Evolutionary conservation across 1,284 basidiomycete species (phyloP), one percentile per base, ranked within the genome.

Genomic region (Paramarasmius palmivorus): DNA sequence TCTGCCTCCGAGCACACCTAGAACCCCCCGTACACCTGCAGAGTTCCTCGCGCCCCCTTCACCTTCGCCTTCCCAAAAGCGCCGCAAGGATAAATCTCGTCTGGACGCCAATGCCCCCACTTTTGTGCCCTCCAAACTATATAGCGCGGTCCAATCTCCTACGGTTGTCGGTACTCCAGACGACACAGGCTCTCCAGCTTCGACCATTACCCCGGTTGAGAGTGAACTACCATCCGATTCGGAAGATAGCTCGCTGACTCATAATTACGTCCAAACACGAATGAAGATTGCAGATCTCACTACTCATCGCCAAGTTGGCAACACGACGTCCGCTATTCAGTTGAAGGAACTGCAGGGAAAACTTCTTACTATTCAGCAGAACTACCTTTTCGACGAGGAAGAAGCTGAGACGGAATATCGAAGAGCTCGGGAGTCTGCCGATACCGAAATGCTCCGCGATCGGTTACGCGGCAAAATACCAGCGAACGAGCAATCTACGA

Each of bases 341-440:
- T 59, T 68, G 32, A 61, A 60, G 50, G 58, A 64, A 40, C 67
- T 94, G 46, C 80, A 81, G 20, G 70, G 75, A 52, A 81, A 76
- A 39, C 73, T 94, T 26, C 68, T 75, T 26, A 72, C 72, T 32
- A 65, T 88, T 17, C 82, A 84, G 66, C 74, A 76, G 44, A 83
- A 89, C 62, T 92, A 93, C 61, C 79, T 94, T 59, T 95, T 94
- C 63, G 81, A 85, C 56, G 74, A 82, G 58, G 81, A 77, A 54
- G 88, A 90, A 54, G 92, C 84, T 34, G 81, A 90, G 59, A 73
- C 70, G 2, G 65, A 78, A 6, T 90, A 87, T 66, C 74, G 71
- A 37, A 68, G 73, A 7, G 81, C 88, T 61, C 82, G 83, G 48
- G 70, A 79, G 37, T 82, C 81, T 61, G 71, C 72, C 15, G 79